These are phyloP conservation scores for Ogataea hybrid DNA, from an alignment of 1,139 yeast species.

Conservation along the genomic window DNA sequence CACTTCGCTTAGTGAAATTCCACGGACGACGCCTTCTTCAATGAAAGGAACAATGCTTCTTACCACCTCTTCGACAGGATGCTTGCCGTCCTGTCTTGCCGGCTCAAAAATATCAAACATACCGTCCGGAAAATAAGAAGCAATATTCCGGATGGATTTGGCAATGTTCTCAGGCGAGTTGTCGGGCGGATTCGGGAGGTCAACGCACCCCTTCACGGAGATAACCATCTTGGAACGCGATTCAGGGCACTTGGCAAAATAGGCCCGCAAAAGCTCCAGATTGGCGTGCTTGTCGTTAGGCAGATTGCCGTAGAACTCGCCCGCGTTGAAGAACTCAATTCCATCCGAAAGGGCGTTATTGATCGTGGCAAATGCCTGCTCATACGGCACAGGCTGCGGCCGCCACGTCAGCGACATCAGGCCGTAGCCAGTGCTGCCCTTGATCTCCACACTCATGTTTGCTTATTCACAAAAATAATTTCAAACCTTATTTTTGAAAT, in stretches of 20 bases:
- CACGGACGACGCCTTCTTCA: conserved; percentile 57
- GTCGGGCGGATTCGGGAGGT: conserved; percentile 38
- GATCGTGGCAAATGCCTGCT: conserved; percentile 46
- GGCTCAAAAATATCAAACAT: conserved; percentile 56
- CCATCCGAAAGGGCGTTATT: conserved; percentile 48
- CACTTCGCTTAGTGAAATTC: conserved; percentile 72
- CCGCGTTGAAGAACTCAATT: conserved; percentile 64
- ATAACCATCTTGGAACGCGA: conserved; percentile 50
- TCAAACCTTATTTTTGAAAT: conserved; percentile 11
- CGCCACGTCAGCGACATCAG: conserved; percentile 64
- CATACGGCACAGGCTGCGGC: conserved; percentile 43
- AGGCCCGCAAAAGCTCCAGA: conserved; percentile 53
- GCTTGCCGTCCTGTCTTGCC: conserved; percentile 60
- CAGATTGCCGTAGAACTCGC: conserved; percentile 72
- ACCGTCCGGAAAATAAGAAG: conserved; percentile 39
- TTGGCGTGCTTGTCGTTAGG: conserved; percentile 41
- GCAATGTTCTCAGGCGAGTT: conserved; percentile 48
- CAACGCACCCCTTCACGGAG: conserved; percentile 65
- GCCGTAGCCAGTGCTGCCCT: conserved; percentile 50
- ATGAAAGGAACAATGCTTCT: conserved; percentile 50
- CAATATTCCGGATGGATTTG: conserved; percentile 49
- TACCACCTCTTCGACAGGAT: conserved; percentile 49
- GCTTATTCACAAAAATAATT: not conserved
- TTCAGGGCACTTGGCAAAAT: conserved; percentile 56
- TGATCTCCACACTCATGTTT: not conserved